These are phyloP conservation scores for Aureobasidium musti DNA, from an alignment of 2,329 filamentous ascomycete species.

Conservation along the genomic window DNA sequence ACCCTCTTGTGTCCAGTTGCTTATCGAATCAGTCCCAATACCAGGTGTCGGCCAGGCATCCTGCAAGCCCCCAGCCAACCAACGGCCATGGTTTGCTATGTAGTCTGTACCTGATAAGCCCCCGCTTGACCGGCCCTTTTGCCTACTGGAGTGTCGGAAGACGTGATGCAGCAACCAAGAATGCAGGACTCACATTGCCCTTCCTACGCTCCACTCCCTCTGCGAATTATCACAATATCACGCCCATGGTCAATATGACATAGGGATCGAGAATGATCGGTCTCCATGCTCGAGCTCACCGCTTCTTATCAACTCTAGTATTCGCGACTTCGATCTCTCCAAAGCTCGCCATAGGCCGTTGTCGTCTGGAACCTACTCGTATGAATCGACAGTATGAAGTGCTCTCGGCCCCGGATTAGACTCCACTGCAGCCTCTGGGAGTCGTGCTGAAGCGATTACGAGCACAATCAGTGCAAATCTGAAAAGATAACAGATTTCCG, in stretches of 20 bases:
- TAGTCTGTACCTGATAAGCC: constrained; percentile 25
- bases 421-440: background rate
- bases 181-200: background rate
- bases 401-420: background rate
- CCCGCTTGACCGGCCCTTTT: constrained; percentile 21
- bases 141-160: background rate
- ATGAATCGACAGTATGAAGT: background rate
- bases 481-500: background rate
- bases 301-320: background rate
- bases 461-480: background rate
- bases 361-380: too few relatives aligned
- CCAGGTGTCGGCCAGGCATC: constrained; percentile 7
- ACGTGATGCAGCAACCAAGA: constrained; percentile 10
- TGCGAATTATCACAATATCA: background rate
- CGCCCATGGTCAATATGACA: background rate
- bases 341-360: too few relatives aligned
- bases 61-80: constrained; percentile 23
- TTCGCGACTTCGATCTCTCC: background rate
- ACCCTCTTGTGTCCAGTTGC: background rate
- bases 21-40: background rate
- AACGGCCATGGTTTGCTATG: constrained; percentile 2
- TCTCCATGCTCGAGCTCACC: background rate
- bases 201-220: background rate
- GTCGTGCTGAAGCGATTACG: background rate
- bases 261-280: background rate